These are phyloP conservation scores for Xylaria sp. DNA, from an alignment of 2,329 filamentous ascomycete genomes.

Conservation along the genomic window DNA sequence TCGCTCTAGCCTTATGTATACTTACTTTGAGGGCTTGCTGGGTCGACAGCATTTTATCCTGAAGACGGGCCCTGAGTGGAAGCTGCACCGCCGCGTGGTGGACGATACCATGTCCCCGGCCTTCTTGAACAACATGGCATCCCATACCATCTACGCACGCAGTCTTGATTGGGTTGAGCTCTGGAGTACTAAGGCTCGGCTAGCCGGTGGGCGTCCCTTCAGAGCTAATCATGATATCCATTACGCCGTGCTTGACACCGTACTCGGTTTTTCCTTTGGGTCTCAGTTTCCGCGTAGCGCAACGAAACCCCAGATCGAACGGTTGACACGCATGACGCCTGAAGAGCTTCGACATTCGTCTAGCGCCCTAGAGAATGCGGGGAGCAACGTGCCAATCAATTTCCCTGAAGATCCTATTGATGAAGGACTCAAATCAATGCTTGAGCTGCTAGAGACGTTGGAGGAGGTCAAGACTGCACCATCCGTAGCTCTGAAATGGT, in stretches of 20 bases:
- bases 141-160: conserved; percentile 6
- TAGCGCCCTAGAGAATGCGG: too few species aligned
- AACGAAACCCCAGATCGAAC: conserved; percentile 15
- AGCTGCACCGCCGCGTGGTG: conserved; percentile 19
- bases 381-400: conserved; percentile 2
- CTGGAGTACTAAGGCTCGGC: conserved; percentile 46
- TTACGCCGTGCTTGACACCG: conserved; percentile 30
- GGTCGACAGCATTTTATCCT: conserved; percentile 24
- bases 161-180: conserved; percentile 46
- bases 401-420: conserved; percentile 18
- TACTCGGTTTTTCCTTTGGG: conserved; percentile 36
- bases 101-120: conserved; percentile 24
- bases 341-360: conserved; percentile 2
- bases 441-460: conserved; percentile 14
- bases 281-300: conserved; percentile 14
- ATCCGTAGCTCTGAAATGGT: conserved; percentile 19
- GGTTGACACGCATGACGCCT: conserved; percentile 3
- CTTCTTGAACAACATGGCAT: conserved; percentile 16
- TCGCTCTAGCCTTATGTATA: conserved; percentile 21
- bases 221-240: conserved; percentile 35
- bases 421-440: conserved; percentile 17
- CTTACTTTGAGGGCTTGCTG: conserved; percentile 19
- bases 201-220: conserved; percentile 51
- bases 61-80: conserved; percentile 19
- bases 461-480: conserved; percentile 11